Evolutionary conservation across 2,329 filamentous ascomycete genomes (phyloP).

Genomic region (Diaporthe eres): DNA sequence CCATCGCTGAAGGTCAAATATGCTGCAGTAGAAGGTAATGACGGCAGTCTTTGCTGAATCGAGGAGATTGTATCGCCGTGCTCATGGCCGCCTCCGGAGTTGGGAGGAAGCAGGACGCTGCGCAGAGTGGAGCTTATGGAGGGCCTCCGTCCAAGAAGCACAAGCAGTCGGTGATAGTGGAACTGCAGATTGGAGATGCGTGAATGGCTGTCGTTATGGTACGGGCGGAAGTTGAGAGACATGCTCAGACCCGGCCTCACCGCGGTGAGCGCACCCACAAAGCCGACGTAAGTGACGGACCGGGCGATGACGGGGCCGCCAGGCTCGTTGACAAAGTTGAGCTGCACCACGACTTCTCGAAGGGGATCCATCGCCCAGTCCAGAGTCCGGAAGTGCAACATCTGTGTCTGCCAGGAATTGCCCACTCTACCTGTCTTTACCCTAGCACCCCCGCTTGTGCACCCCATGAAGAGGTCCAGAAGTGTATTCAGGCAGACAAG

Average conservation of each 20-base stretch:
- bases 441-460: constrained; percentile 65
- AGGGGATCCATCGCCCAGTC: constrained; percentile 69
- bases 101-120: background rate
- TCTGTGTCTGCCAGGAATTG: constrained; percentile 35
- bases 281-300: constrained; percentile 60
- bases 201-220: constrained; percentile 49
- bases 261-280: constrained; percentile 64
- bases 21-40: background rate
- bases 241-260: constrained; percentile 61
- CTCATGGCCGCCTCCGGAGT: background rate
- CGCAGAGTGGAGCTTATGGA: background rate
- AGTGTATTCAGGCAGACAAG: constrained; percentile 74
- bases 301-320: constrained; percentile 49
- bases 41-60: background rate
- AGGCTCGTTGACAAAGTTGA: constrained; percentile 60
- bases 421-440: constrained; percentile 29
- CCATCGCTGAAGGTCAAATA: constrained; percentile 10
- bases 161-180: constrained; percentile 12
- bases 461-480: constrained; percentile 75
- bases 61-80: background rate
- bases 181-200: constrained; percentile 38
- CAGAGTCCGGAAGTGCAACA: constrained; percentile 70
- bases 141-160: background rate
- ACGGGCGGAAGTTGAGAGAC: constrained; percentile 61
- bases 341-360: constrained; percentile 63